Evolutionary conservation across 1,284 basidiomycete species (phyloP).

Genomic region (Xanthoconium separans): DNA sequence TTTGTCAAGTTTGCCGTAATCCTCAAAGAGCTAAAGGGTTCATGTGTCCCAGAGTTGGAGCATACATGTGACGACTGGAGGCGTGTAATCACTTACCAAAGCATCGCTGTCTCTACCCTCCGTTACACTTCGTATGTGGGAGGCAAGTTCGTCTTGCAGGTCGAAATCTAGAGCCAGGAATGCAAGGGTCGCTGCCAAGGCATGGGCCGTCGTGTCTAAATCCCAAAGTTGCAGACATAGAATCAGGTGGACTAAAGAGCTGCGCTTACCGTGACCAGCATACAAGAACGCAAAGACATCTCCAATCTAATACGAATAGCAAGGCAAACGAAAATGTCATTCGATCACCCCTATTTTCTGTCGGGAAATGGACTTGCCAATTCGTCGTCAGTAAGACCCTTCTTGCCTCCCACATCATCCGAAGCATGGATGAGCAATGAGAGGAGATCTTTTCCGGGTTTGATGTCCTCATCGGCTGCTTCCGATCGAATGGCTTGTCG

Average conservation of each 20-base stretch:
- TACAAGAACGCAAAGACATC: conserved; percentile 53
- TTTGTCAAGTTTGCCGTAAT: conserved; percentile 44
- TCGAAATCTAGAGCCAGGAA: conserved; percentile 42
- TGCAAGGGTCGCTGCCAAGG: conserved; percentile 40
- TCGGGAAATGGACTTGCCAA: conserved; percentile 34
- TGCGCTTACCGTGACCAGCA: conserved; percentile 50
- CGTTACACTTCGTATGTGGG: conserved; percentile 38
- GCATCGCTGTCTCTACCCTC: conserved; percentile 41
- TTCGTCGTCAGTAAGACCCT: conserved; percentile 45
- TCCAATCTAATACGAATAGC: conserved; percentile 40
- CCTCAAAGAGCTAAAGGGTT: conserved; percentile 31
- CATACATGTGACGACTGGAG: conserved; percentile 23
- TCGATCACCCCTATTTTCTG: neutral
- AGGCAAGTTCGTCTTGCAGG: conserved; percentile 46
- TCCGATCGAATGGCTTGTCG: conserved; percentile 33
- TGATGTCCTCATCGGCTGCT: conserved; percentile 13
- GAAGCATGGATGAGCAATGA: conserved; percentile 51
- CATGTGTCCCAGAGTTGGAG: neutral
- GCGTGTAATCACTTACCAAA: conserved; percentile 34
- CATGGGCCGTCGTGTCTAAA: conserved; percentile 51
- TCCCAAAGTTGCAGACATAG: neutral
- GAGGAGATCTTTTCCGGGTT: conserved; percentile 39
- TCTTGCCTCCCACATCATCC: conserved; percentile 42
- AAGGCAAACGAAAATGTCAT: too few species aligned
- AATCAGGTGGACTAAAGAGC: neutral